Base-by-base conservation (phyloP, 495 filamentous ascomycete genomes). In the Acidomyces sp. region DNA sequence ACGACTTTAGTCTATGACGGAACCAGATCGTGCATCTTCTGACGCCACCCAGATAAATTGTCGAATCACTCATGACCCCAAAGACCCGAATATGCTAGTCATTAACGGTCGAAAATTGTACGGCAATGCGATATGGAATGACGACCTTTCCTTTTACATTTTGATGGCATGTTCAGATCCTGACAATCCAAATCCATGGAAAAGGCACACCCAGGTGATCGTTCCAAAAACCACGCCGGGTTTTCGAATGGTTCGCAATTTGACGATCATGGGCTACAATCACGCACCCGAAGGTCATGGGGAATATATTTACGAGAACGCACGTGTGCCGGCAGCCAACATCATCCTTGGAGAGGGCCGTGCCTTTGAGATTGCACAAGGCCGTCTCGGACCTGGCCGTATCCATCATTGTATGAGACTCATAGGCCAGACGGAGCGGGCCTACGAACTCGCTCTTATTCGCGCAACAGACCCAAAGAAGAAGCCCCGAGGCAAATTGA, bases 331-430 rank as follows among this genome's bases (percentile, higher is more conserved):
- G 2, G 49, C 46, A 4, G 47, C 52, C 31, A 62, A 62, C 47
- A 60, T 65, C 39, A 61, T 65, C 37, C 57, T 65, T 11, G 62
- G 62, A 13, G 55, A 56, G 24, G 62, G 62, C n/a, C 55, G 62
- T 16, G 62, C 57, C 6, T 65, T 65, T 43, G 62, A 65, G 41
- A 65, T 65, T 40, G 57, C 57, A 11, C 62, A 65, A 46, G 62
- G 62, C 29, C 47, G 62, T 17, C 53, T 65, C 24, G 62, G 62
- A 1, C 61, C 61, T 3, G 62, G 62, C 18, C 42, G 62, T 11
- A 65, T 65, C 25, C 62, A 65, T 45, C 62, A 65, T 46, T 59
- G 55, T 43, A 65, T 65, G 62, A 55, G 62, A 1, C 44, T 61
- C 26, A 55, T 65, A 28, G 62, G 62, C 9, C 57, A 62, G 38